Percentiles rank a stretch among this genome's conserved stretches.
These are phyloP conservation scores for Apiotrichum sp. DNA, from an alignment of 1,284 basidiomycete species.

Conservation along the genomic window DNA sequence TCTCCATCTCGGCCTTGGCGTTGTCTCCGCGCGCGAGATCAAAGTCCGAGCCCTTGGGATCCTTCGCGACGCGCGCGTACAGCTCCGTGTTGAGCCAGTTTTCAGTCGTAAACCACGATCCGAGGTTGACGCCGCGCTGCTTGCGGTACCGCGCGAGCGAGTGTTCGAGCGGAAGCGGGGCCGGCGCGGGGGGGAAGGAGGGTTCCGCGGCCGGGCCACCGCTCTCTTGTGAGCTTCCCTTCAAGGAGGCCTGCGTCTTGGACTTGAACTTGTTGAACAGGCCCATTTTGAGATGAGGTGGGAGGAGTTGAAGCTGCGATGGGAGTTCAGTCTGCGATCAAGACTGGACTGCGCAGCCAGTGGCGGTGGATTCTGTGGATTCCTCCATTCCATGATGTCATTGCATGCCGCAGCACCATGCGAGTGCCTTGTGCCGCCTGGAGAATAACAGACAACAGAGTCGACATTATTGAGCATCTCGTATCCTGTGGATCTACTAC, in stretches of 20 bases:
- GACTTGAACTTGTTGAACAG: slow-evolving; percentile 41
- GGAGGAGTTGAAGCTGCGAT: too few species aligned
- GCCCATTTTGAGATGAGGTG: slow-evolving; percentile 26
- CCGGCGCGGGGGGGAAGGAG: slow-evolving; percentile 8
- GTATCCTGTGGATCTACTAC: too few species aligned
- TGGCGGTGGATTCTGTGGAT: too few species aligned
- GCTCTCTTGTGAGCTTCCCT: slow-evolving; percentile 3
- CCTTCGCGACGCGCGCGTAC: slow-evolving; percentile 34
- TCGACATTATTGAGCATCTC: too few species aligned
- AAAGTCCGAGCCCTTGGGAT: slow-evolving; percentile 54
- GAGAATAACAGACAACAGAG: too few species aligned
- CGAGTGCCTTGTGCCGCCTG: too few species aligned
- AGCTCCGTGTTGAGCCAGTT: slow-evolving; percentile 61
- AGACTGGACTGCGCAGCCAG: too few species aligned
- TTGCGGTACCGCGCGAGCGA: slow-evolving; percentile 59
- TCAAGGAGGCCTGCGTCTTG: slow-evolving; percentile 10
- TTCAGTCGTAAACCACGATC: slow-evolving; percentile 66
- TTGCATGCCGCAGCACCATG: too few species aligned
- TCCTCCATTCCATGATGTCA: too few species aligned
- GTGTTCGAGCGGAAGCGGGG: slow-evolving; percentile 16
- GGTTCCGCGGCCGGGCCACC: slow-evolving; percentile 2
- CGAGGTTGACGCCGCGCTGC: slow-evolving; percentile 77
- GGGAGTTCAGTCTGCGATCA: too few species aligned
- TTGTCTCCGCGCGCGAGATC: slow-evolving; percentile 59
- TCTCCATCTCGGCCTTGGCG: slow-evolving; percentile 61